Percentiles rank a stretch among this genome's conserved stretches.
Evolutionary conservation across 441 rosid genomes (phyloP).

Genomic region (Adansonia madagascariensis): DNA sequence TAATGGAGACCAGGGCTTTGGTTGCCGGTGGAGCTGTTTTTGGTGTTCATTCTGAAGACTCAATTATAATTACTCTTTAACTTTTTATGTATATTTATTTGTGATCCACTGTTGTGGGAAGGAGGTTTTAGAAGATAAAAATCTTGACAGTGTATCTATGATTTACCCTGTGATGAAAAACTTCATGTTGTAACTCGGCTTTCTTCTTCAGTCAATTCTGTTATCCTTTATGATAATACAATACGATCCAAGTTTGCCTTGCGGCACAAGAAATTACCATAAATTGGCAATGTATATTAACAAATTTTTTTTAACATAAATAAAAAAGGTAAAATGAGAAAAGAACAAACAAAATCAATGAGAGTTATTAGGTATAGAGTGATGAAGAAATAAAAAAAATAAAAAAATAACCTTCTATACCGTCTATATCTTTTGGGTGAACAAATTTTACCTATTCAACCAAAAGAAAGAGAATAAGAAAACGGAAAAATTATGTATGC

Average conservation of each 20-base stretch:
- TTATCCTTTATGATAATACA: background rate
- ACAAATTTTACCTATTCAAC: too few relatives aligned
- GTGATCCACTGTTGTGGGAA: background rate
- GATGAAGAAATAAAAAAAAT: too few relatives aligned
- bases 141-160: background rate
- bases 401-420: too few relatives aligned
- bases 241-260: background rate
- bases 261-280: background rate
- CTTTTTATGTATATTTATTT: conserved; percentile 33
- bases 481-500: too few relatives aligned
- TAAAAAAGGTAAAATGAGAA: too few relatives aligned
- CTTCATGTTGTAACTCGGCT: background rate
- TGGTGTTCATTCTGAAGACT: conserved; percentile 15
- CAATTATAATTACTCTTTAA: background rate
- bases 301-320: too few relatives aligned
- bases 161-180: background rate
- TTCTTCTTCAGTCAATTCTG: conserved; percentile 8
- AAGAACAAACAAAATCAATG: too few relatives aligned
- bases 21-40: conserved; percentile 28
- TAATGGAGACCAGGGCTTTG: conserved; percentile 31
- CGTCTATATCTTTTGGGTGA: too few relatives aligned
- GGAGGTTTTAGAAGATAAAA: background rate
- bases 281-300: too few relatives aligned
- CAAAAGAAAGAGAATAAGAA: too few relatives aligned
- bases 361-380: too few relatives aligned